Evolutionary conservation across 805 yeast genomes (phyloP).

Genomic region (Candida verbasci): DNA sequence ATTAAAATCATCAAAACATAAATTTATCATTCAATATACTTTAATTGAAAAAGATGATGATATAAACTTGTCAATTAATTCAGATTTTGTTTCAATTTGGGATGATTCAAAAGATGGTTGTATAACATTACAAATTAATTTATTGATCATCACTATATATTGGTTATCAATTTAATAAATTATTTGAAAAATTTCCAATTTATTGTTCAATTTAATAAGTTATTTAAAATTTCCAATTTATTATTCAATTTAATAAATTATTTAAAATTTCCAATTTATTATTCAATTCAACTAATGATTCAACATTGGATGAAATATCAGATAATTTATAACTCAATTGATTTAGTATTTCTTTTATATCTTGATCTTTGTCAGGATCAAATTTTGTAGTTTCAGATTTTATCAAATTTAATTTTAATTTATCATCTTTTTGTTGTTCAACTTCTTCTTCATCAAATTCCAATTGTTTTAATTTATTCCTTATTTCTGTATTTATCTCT

Average conservation of each 20-base stretch:
- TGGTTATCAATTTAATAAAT: conserved; percentile 18
- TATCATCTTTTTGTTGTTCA: not conserved
- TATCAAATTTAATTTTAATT: not conserved
- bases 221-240: no score
- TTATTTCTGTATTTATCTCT: conserved; percentile 13
- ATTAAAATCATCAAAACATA: conserved; percentile 49
- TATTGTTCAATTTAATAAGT: no score
- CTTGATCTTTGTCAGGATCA: conserved; percentile 16
- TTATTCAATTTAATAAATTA: no score
- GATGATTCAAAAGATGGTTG: conserved; percentile 53
- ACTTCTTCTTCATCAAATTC: conserved; percentile 1
- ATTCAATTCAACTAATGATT: conserved; percentile 10
- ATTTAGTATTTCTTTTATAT: conserved; percentile 14
- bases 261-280: conserved; percentile 17
- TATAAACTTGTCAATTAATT: conserved; percentile 20
- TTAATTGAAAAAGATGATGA: conserved; percentile 20
- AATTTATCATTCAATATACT: conserved; percentile 49
- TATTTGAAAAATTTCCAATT: no score
- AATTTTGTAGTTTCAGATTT: not conserved
- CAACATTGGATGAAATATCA: conserved; percentile 12
- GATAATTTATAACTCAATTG: conserved; percentile 13
- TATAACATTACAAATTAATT: conserved; percentile 27
- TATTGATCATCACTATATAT: conserved; percentile 12
- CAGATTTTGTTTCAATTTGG: conserved; percentile 54
- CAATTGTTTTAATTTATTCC: conserved; percentile 8